Base-by-base conservation (phyloP, 2,329 filamentous ascomycete genomes). In the Fusarium sp. region DNA sequence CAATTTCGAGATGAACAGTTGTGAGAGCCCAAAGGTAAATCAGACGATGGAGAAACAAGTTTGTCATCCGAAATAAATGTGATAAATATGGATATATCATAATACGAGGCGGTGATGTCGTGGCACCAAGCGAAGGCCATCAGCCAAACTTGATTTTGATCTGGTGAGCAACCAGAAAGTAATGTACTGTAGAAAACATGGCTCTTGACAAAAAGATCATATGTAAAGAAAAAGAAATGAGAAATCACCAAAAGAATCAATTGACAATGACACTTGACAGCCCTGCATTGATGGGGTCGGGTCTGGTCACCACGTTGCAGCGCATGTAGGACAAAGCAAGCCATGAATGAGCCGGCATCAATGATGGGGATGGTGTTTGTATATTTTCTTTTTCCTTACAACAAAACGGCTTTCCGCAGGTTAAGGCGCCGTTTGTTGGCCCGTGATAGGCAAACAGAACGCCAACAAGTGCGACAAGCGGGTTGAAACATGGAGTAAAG, bases 41-140 rank as follows among this genome's bases (percentile, higher is more conserved):
- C 57, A 50, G 42, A 66, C 45, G 67, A 63, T 47, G 28, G 15
- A 11, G 14, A 47, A 46, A 21, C 26, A 58, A 40, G 36, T 26
- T 44, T 24, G 22, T 19, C 13, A 22, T 21, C 34, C 17, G 17
- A 21, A 31, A 31, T 44, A 19, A 57, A 60, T 60, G 61, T 69
- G 58, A 72, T 60, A 49, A 26, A 46, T 52, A 51, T 62, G 39
- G 53, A 59, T 58, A 65, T 56, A 56, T 65, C 52, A 63, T 53
- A 60, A 72, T 70, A 73, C 71, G 63, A 70, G 69, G 54, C 46
- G 56, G 38, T 58, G 62, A 59, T 73, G 71, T 65, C 57, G 70
- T 72, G 71, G 69, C 69, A 73, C 69, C 62, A 57, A 40, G 56
- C 40, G 34, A 40, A 59, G 47, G 36, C 62, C 58, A 52, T 51